phyloP scores from a whole-genome alignment of 371 early-diverging fungal genomes.

The Haplosporangium sp. region DNA sequence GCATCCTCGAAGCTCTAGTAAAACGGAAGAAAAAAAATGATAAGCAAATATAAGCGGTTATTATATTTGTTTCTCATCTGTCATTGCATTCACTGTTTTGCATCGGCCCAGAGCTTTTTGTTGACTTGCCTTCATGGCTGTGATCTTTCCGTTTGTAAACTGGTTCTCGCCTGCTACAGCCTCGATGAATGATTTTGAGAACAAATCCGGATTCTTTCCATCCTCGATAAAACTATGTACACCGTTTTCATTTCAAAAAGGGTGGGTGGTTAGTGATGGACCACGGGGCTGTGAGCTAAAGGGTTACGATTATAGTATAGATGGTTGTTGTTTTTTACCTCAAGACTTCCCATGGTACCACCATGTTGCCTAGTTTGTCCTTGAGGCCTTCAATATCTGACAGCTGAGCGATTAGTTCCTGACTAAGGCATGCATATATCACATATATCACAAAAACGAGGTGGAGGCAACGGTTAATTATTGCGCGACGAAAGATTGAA shows the following conservation, averaged over 20 bases:
- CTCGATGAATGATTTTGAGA: conserved; percentile 78
- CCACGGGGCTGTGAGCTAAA: too few relatives aligned
- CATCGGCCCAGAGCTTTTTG: neutral
- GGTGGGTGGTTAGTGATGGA: neutral
- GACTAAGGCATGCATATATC: conserved; percentile 48
- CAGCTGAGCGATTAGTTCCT: conserved; percentile 71
- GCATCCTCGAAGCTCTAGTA: conserved; percentile 45
- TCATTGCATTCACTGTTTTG: neutral
- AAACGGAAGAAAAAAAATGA: neutral
- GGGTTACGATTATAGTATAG: neutral
- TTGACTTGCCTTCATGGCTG: conserved; percentile 68
- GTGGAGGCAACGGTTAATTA: neutral
- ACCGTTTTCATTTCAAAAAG: neutral
- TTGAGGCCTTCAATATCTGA: conserved; percentile 70
- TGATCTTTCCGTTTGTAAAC: conserved; percentile 80
- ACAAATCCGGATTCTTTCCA: conserved; percentile 78
- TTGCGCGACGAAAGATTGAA: neutral
- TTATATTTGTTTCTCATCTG: neutral
- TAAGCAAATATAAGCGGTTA: neutral
- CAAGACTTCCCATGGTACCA: conserved; percentile 78
- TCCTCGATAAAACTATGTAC: conserved; percentile 69
- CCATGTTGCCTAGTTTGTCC: conserved; percentile 61
- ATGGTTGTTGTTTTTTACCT: conserved; percentile 53
- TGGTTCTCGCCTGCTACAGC: conserved; percentile 83
- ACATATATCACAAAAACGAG: neutral